These are phyloP conservation scores for Plasmodiophora brassicae DNA, from an alignment of 208 protist genomes.

Conservation along the genomic window DNA sequence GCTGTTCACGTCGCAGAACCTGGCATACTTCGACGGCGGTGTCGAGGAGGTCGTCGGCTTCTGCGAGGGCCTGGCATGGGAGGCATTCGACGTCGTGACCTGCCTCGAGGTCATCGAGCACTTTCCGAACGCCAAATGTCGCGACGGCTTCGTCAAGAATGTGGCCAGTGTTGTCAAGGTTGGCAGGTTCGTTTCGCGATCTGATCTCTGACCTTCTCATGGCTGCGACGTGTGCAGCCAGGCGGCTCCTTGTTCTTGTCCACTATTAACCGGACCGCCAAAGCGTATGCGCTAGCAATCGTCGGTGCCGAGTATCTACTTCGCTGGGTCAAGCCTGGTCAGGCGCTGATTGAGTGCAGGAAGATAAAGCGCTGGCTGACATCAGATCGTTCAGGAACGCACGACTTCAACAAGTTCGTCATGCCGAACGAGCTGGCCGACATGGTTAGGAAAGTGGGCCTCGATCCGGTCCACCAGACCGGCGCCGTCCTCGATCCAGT, in stretches of 20 bases:
- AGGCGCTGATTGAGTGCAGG: not conserved
- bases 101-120: constrained; percentile 6
- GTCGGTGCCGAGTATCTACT: not conserved
- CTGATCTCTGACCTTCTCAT: too few species aligned
- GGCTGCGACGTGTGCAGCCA: not conserved
- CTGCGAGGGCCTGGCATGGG: too few species aligned
- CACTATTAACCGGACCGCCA: not conserved
- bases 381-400: not conserved
- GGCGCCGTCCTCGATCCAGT: not conserved
- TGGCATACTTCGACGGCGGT: not conserved
- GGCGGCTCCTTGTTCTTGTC: not conserved
- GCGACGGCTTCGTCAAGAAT: not conserved
- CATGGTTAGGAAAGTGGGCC: not conserved
- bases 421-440: not conserved
- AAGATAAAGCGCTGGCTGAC: not conserved
- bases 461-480: not conserved
- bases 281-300: not conserved
- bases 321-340: not conserved
- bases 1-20: not conserved
- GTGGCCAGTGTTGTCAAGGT: not conserved
- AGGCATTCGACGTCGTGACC: not conserved
- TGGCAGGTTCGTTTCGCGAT: not conserved
- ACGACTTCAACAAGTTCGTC: constrained; percentile 19
- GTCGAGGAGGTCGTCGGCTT: not conserved
- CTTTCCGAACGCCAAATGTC: not conserved